Base-by-base conservation (phyloP, 208 protist species). In the Trypanosoma conorhini region DNA sequence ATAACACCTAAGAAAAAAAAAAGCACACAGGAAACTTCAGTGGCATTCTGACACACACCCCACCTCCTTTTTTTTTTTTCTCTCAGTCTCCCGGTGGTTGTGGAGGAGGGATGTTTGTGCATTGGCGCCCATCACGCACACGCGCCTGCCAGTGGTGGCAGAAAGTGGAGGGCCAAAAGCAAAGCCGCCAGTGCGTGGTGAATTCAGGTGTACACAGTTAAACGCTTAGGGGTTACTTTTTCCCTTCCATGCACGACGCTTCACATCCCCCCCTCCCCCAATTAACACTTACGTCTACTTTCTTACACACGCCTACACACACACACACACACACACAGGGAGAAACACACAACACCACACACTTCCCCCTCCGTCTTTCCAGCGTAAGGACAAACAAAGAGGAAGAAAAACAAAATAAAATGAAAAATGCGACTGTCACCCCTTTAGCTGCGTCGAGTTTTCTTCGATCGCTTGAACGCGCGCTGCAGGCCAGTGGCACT, bases 401-500 rank as follows among this genome's bases (percentile, higher is more conserved):
- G 58, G 12, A 58, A 57, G 28, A 35, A 28, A 56, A 28, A 4
- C 12, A 67, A 40, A 35, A 1, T 28, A 67, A n/a, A 58, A 57
- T 31, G 28, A 40, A 19, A 12, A 55, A 28, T 22, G n/a, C n/a
- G 17, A 3, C 54, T 19, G 51, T 54, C 0, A 24, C 40, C 21
- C 40, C 21, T 26, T 76, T 26, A 76, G 51, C 72, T 70, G 19
- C 63, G 72, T 33, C 58, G 55, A 62, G 79, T 87, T 54, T 87
- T 86, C 76, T 89, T 94, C 5, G 86, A 85, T 31, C 89, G 86
- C 52, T 85, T 82, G 51, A 95, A 95, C 19, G 87, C 72, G 30
- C 89, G 79, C 67, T 95, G 89, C 42, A 95, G 66, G n/a, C 79
- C 76, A 38, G 82, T 84, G 44, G 79, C 54, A 33, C 51, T 44